Evolutionary conservation across 768 basidiomycete species (phyloP).

Genomic region (Chalciporus piperatus): DNA sequence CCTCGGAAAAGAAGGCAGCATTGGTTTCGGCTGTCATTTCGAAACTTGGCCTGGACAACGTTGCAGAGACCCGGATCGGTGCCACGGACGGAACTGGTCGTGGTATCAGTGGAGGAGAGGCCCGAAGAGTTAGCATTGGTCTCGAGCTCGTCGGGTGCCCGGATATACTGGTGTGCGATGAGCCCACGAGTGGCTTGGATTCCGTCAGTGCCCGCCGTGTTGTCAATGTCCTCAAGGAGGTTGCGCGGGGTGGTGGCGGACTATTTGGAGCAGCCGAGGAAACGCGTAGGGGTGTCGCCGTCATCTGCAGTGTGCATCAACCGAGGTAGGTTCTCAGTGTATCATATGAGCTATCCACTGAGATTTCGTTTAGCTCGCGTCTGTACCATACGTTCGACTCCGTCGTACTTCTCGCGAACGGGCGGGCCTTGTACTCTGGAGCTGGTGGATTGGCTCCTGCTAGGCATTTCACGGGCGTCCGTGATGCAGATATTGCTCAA

Average conservation of each 20-base stretch:
- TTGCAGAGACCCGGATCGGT: slow-evolving; percentile 70
- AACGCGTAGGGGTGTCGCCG: slow-evolving; percentile 64
- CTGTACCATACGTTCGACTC: slow-evolving; percentile 84
- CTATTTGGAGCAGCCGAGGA: slow-evolving; percentile 20
- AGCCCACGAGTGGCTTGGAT: slow-evolving; percentile 82
- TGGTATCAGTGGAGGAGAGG: slow-evolving; percentile 91
- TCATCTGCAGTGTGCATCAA: slow-evolving; percentile 87
- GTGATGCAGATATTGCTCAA: slow-evolving; percentile 31
- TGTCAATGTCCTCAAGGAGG: slow-evolving; percentile 69
- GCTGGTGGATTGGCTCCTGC: slow-evolving; percentile 69
- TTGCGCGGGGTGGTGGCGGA: slow-evolving; percentile 51
- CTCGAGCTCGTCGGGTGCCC: slow-evolving; percentile 84
- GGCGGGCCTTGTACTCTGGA: slow-evolving; percentile 77
- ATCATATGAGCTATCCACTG: neutral
- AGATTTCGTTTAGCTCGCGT: slow-evolving; percentile 51
- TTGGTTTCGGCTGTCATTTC: slow-evolving; percentile 70
- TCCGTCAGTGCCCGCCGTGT: slow-evolving; percentile 84
- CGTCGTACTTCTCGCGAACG: slow-evolving; percentile 74
- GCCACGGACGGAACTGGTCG: slow-evolving; percentile 64
- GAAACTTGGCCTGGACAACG: slow-evolving; percentile 70
- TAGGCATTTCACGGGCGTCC: slow-evolving; percentile 53
- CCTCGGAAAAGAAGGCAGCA: slow-evolving; percentile 56
- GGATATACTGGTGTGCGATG: slow-evolving; percentile 83
- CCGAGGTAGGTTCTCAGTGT: slow-evolving; percentile 51
- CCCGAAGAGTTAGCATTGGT: slow-evolving; percentile 87